phyloP scores from a whole-genome alignment of 176 grass and related monocot species.

The Echinochloa phyllopogon region DNA sequence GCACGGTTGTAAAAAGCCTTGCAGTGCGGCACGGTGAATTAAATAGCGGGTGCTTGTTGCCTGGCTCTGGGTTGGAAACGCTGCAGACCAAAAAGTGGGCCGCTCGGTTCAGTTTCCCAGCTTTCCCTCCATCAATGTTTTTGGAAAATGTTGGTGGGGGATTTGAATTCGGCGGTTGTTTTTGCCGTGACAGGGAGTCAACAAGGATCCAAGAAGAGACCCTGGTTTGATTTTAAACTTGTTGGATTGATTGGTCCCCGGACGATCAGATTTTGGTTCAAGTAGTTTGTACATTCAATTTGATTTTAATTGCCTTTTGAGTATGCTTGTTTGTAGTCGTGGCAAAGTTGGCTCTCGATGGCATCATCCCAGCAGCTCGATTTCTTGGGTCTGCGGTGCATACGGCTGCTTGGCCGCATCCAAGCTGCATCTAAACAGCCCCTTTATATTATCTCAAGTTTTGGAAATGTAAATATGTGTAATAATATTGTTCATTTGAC shows the following conservation, averaged over 20 bases:
- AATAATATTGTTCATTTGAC: too few species aligned
- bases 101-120: slow-evolving; percentile 16
- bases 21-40: background rate
- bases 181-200: background rate
- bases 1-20: slow-evolving; percentile 9
- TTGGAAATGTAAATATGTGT: too few species aligned
- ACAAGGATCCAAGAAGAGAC: background rate
- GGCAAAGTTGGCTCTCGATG: too few species aligned
- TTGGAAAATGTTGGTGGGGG: background rate
- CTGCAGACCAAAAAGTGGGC: background rate
- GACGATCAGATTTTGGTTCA: background rate
- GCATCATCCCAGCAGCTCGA: too few species aligned
- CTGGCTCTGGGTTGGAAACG: background rate
- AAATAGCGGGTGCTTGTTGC: background rate
- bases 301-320: background rate
- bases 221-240: background rate
- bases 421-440: too few species aligned
- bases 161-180: background rate
- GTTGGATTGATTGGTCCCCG: background rate
- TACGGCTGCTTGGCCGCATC: too few species aligned
- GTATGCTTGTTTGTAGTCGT: too few species aligned
- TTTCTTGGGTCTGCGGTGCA: too few species aligned
- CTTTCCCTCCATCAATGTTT: slow-evolving; percentile 18
- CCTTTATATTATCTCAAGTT: too few species aligned
- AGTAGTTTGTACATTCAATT: background rate